A percentile compares a stretch with the other conserved stretches of the same genome.
phyloP scores from a whole-genome alignment of 1,284 basidiomycete genomes.

The Sphagnurus paluster region DNA sequence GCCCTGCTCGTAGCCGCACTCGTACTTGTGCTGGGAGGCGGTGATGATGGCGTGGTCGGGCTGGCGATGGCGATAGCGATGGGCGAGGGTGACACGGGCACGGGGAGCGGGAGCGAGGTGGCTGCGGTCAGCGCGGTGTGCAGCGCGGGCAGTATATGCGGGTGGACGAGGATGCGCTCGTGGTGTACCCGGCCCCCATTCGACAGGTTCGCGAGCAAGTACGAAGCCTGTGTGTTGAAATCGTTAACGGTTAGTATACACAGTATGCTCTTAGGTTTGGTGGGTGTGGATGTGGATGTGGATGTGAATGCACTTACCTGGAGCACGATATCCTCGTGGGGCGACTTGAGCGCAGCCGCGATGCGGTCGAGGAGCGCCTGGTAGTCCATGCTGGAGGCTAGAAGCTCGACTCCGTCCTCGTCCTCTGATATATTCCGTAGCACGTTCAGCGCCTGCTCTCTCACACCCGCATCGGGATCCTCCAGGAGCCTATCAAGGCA shows the following conservation, averaged over 20 bases:
- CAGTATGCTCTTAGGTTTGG: too few species aligned
- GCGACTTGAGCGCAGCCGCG: constrained; percentile 45
- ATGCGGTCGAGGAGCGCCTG: constrained; percentile 46
- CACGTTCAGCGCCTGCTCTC: constrained; percentile 68
- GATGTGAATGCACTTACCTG: constrained; percentile 38
- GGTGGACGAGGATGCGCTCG: constrained; percentile 47
- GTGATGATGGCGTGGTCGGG: neutral
- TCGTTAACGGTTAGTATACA: constrained; percentile 12
- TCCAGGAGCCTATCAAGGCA: constrained; percentile 42
- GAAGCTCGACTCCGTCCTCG: constrained; percentile 58
- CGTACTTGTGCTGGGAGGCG: neutral
- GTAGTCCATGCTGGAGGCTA: constrained; percentile 52
- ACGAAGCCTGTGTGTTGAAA: constrained; percentile 44
- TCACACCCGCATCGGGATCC: constrained; percentile 51
- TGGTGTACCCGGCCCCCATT: constrained; percentile 54
- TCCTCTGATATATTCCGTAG: constrained; percentile 63
- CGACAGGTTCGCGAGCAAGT: constrained; percentile 61
- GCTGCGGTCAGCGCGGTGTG: constrained; percentile 50
- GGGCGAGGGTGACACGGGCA: neutral
- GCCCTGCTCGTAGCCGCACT: constrained; percentile 19
- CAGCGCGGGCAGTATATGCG: constrained; percentile 50
- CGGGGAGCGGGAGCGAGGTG: neutral
- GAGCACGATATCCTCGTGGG: constrained; percentile 50
- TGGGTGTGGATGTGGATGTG: neutral
- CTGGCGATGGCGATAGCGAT: neutral